Evolutionary conservation across 1,139 yeast genomes (phyloP).

Genomic region (Candida sp.): DNA sequence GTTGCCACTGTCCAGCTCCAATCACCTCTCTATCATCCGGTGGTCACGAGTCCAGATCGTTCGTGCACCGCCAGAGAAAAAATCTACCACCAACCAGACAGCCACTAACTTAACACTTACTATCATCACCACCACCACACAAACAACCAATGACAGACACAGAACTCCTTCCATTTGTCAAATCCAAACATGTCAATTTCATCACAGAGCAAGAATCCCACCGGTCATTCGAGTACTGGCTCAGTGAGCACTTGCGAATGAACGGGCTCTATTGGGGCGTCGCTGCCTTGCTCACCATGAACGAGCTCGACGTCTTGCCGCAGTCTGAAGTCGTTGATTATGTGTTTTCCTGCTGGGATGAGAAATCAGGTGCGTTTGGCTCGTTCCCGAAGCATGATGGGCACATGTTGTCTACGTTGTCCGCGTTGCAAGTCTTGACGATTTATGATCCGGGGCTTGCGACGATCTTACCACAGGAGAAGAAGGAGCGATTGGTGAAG

Average conservation of each 20-base stretch:
- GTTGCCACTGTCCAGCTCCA: no score
- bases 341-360: constrained; percentile 71
- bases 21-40: no score
- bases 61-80: no score
- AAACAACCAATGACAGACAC: background rate
- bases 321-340: constrained; percentile 65
- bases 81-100: background rate
- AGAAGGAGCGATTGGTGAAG: constrained; percentile 28
- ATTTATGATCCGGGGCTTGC: constrained; percentile 63
- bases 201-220: constrained; percentile 43
- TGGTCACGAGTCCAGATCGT: no score
- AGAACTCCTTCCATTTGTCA: constrained; percentile 6
- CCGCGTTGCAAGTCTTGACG: constrained; percentile 81
- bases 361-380: constrained; percentile 79
- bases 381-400: constrained; percentile 91
- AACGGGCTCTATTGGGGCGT: constrained; percentile 98
- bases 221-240: constrained; percentile 74
- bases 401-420: constrained; percentile 84
- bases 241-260: constrained; percentile 87
- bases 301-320: constrained; percentile 55
- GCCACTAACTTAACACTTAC: no score
- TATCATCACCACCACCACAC: no score
- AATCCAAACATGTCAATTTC: constrained; percentile 38
- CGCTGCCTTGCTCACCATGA: constrained; percentile 70
- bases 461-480: constrained; percentile 21